These are phyloP conservation scores for Yamadazyma tumulicola DNA, from an alignment of 805 yeast species.

Conservation along the genomic window DNA sequence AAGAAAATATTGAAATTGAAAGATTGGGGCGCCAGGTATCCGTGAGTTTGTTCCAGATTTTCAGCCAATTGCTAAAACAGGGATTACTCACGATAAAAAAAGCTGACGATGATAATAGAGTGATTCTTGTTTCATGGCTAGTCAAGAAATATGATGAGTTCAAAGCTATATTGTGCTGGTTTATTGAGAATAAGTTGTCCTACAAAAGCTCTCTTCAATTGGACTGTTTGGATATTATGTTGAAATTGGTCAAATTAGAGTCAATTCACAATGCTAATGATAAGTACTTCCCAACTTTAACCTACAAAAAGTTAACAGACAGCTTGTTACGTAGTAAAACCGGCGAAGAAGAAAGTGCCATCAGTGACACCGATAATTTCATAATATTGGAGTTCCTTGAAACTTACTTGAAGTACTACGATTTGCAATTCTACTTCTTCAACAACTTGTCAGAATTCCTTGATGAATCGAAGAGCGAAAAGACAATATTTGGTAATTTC, in stretches of 20 bases:
- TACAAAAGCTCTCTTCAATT: slow-evolving; percentile 50
- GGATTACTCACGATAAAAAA: slow-evolving; percentile 36
- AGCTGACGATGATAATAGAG: slow-evolving; percentile 41
- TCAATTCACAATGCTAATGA: slow-evolving; percentile 51
- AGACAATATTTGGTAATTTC: slow-evolving; percentile 35
- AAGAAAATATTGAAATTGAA: slow-evolving; percentile 24
- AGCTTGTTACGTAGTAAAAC: slow-evolving; percentile 25
- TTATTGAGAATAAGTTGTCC: slow-evolving; percentile 39
- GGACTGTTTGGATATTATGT: slow-evolving; percentile 50
- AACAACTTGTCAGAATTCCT: slow-evolving; percentile 36
- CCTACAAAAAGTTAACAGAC: slow-evolving; percentile 42
- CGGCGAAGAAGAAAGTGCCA: slow-evolving; percentile 43
- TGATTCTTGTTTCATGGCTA: slow-evolving; percentile 60
- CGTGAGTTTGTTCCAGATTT: slow-evolving; percentile 42
- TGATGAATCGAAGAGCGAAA: slow-evolving; percentile 11
- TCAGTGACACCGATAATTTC: slow-evolving; percentile 47
- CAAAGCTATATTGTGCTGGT: slow-evolving; percentile 41
- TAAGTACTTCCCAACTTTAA: slow-evolving; percentile 59
- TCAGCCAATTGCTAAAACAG: slow-evolving; percentile 44
- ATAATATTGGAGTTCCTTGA: slow-evolving; percentile 54
- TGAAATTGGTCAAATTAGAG: slow-evolving; percentile 58
- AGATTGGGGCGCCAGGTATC: slow-evolving; percentile 38
- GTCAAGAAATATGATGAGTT: slow-evolving; percentile 53
- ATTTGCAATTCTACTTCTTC: slow-evolving; percentile 73
- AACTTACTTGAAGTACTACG: slow-evolving; percentile 59